phyloP scores from a whole-genome alignment of 129 eudicot genomes.

The Kitagawia praeruptora region DNA sequence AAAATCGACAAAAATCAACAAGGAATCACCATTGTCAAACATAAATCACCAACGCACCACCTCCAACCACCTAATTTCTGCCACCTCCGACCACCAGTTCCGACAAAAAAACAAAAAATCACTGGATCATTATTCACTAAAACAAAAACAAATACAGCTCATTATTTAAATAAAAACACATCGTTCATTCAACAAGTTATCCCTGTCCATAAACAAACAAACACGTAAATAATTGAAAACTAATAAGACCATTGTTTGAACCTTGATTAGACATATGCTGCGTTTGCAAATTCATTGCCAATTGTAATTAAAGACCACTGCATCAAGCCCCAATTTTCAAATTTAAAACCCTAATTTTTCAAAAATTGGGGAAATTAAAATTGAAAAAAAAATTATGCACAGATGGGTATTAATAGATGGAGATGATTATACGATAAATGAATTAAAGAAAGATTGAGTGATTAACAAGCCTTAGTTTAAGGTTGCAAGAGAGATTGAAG shows the following conservation, averaged over 20 bases:
- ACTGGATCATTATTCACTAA: too few species aligned
- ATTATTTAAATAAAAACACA: not conserved
- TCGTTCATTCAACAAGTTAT: not conserved
- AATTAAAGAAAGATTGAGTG: not conserved
- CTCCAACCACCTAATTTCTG: too few species aligned
- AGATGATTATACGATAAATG: not conserved
- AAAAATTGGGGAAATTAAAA: not conserved
- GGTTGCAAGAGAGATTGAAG: not conserved
- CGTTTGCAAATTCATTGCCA: not conserved
- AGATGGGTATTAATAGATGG: not conserved
- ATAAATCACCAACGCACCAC: too few species aligned
- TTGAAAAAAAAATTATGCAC: not conserved
- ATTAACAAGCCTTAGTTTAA: not conserved
- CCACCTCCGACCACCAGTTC: too few species aligned
- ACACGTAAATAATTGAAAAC: not conserved
- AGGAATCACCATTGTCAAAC: too few species aligned
- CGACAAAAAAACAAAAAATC: too few species aligned
- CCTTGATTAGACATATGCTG: constrained; percentile 19
- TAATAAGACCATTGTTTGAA: constrained; percentile 36
- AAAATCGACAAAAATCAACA: too few species aligned
- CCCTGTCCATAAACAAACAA: not conserved
- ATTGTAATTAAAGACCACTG: not conserved
- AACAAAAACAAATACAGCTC: not conserved
- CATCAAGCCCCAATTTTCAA: not conserved
- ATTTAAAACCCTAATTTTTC: not conserved